Evolutionary conservation across 2,329 filamentous ascomycete genomes (phyloP), one percentile per base, ranked within the genome.

Genomic region (Penicillium sp.): DNA sequence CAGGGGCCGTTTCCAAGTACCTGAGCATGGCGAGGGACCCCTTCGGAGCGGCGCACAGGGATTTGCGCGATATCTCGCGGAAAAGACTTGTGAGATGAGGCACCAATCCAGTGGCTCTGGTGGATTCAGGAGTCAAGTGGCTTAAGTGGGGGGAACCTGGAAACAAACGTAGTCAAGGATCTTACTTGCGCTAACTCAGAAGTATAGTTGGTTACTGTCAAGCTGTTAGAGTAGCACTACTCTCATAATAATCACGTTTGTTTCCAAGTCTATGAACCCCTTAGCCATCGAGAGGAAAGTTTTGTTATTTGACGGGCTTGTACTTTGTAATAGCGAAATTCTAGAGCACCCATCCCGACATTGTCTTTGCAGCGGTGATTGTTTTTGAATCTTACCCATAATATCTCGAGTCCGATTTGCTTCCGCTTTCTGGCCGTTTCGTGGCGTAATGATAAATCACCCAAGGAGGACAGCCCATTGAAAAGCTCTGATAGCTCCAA

Each of bases 361-460:
- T 10, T 16, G 25, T 28, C 22, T 13, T 25, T 26, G 11, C 25
- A 8, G n/a, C n/a, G 35, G 2, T 14, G 4, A 35, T 5, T 19
- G 26, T 25, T 35, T 13, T 30, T 49, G 46, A 33, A 30, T 11
- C 16, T 13, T 26, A 1, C 22, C 25, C 19, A 5, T 22, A 22
- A 43, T 26, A 7, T 38, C 19, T 37, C 37, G 11, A 37, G 16
- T 52, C 22, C 19, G 49, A n/a, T 2, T 19, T 52, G 14, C 11
- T 5, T 52, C 49, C 35, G 10, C 3, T 6, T 38, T 11, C 5
- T 28, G 35, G 33, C 35, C 14, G 19, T 13, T 28, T 16, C n/a
- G 51, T 53, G 51, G 51, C 51, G 35, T 28, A 53, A 42, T 42
- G 51, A 53, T 40, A 26, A 53, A 28, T 53, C 51, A 53, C 22